phyloP scores from a whole-genome alignment of 2,329 filamentous ascomycete species.

The Fusarium acutatum region DNA sequence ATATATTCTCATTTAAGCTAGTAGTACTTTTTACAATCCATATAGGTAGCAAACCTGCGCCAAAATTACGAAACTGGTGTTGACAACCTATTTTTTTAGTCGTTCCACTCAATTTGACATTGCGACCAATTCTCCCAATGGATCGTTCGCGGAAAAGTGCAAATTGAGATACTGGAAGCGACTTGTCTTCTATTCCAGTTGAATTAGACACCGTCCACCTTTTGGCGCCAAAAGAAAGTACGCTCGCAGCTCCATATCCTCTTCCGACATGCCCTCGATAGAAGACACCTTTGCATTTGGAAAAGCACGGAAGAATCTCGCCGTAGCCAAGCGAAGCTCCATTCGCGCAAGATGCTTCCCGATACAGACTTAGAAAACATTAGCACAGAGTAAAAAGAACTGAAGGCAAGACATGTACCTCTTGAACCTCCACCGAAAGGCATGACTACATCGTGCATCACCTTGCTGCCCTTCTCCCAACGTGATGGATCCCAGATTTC shows the following conservation, averaged over 20 bases:
- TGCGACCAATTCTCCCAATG: too few species aligned
- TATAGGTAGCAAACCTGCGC: not conserved
- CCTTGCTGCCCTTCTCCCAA: not conserved
- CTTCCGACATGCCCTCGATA: not conserved
- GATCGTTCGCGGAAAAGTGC: too few species aligned
- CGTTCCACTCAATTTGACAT: too few species aligned
- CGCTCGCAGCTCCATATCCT: not conserved
- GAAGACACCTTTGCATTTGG: not conserved
- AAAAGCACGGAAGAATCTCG: not conserved
- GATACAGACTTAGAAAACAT: not conserved
- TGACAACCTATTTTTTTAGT: too few species aligned
- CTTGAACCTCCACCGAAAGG: not conserved
- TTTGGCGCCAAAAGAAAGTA: not conserved
- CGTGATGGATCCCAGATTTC: not conserved
- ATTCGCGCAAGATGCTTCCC: not conserved
- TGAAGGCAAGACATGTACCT: rapidly evolving
- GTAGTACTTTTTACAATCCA: rapidly evolving
- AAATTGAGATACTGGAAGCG: rapidly evolving
- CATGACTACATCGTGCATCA: not conserved
- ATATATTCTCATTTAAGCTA: rapidly evolving
- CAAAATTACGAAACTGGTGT: not conserved
- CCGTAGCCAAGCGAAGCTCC: not conserved
- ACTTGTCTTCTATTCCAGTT: not conserved
- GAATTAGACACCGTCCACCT: not conserved
- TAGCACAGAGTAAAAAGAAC: not conserved